Percentiles rank a stretch among this genome's conserved stretches.
Conservation (phyloP, 495 filamentous ascomycete genomes). For the Penicillium lividum region DNA sequence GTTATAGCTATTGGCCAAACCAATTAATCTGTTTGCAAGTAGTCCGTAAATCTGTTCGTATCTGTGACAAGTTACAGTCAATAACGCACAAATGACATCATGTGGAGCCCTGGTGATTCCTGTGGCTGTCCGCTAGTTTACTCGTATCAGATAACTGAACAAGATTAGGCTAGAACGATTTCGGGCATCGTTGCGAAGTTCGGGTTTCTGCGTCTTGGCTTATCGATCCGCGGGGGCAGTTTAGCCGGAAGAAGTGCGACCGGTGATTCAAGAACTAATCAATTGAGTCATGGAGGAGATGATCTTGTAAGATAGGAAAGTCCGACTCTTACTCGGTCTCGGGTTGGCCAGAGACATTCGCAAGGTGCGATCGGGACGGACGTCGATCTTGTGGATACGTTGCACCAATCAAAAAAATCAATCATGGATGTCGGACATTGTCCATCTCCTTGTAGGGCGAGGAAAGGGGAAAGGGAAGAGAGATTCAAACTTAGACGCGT, state of each 20-base stretch:
- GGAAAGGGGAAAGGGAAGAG: too few relatives aligned
- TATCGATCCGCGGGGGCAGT: background rate
- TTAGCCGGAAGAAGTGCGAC: background rate
- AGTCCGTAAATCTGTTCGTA: background rate
- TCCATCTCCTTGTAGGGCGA: conserved; percentile 15
- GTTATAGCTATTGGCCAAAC: background rate
- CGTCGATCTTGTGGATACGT: conserved; percentile 16
- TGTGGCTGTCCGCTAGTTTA: background rate
- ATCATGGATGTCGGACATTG: conserved; percentile 13
- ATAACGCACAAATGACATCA: conserved; percentile 11
- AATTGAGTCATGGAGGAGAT: background rate
- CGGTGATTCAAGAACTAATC: too few relatives aligned
- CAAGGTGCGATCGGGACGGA: background rate
- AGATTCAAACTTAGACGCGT: too few relatives aligned
- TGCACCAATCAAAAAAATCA: conserved; percentile 8
- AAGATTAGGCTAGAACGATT: background rate
- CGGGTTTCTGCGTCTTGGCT: background rate
- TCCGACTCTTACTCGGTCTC: background rate
- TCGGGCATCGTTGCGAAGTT: conserved; percentile 10
- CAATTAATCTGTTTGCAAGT: background rate
- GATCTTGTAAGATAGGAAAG: background rate
- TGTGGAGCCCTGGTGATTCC: conserved; percentile 4
- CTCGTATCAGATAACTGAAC: conserved; percentile 1
- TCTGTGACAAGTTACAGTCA: too few relatives aligned
- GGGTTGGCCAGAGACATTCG: too few relatives aligned